A percentile compares a stretch with the other conserved stretches of the same genome.
Conservation (phyloP, 2,329 filamentous ascomycete genomes). For the Xylariaceae sp. region DNA sequence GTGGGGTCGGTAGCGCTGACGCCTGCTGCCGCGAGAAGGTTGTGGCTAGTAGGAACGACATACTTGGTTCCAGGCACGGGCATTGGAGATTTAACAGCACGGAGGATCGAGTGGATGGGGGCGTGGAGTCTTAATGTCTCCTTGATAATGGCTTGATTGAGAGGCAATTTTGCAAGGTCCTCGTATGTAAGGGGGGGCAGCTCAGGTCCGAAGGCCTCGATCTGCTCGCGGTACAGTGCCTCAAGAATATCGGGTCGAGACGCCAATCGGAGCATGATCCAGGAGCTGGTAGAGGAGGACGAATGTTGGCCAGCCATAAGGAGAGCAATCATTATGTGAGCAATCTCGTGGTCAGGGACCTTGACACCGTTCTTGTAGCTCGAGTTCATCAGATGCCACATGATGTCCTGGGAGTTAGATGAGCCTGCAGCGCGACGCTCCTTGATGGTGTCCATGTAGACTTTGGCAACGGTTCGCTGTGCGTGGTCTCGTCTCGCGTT, state of each 20-base stretch:
- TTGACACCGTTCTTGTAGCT: slow-evolving; percentile 76
- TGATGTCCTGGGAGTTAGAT: slow-evolving; percentile 68
- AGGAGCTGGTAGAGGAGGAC: slow-evolving; percentile 76
- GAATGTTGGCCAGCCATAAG: slow-evolving; percentile 92
- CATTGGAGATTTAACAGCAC: slow-evolving; percentile 86
- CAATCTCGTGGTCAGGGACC: slow-evolving; percentile 80
- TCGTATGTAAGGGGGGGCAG: slow-evolving; percentile 75
- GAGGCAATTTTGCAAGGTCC: slow-evolving; percentile 69
- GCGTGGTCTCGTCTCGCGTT: slow-evolving; percentile 78
- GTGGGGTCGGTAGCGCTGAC: slow-evolving; percentile 67
- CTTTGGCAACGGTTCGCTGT: slow-evolving; percentile 73
- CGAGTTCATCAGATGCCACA: slow-evolving; percentile 84
- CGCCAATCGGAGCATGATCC: slow-evolving; percentile 80
- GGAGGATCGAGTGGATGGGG: slow-evolving; percentile 92
- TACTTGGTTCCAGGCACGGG: slow-evolving; percentile 77
- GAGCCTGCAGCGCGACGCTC: slow-evolving; percentile 56
- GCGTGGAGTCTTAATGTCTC: slow-evolving; percentile 89
- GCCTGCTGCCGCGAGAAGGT: slow-evolving; percentile 79
- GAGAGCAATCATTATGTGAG: slow-evolving; percentile 91
- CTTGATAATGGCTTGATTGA: slow-evolving; percentile 82
- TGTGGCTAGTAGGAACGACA: slow-evolving; percentile 75
- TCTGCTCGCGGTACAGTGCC: slow-evolving; percentile 80
- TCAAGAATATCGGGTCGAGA: slow-evolving; percentile 73
- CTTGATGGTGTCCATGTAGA: slow-evolving; percentile 79
- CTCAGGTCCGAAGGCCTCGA: slow-evolving; percentile 66